phyloP scores from a whole-genome alignment of 2,329 filamentous ascomycete species.

The Didymosphaeria variabile region DNA sequence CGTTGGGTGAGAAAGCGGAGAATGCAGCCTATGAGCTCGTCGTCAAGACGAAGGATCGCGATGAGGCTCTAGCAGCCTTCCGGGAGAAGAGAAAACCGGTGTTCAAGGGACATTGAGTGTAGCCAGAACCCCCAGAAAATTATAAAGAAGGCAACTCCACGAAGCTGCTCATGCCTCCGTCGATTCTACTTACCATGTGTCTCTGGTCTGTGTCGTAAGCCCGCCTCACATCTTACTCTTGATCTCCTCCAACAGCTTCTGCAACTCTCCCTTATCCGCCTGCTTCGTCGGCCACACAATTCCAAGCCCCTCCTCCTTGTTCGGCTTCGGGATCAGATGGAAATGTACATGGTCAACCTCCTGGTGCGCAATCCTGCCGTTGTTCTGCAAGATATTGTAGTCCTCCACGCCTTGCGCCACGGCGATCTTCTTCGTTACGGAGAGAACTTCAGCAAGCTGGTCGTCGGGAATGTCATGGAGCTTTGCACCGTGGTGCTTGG shows the following conservation, averaged over 20 bases:
- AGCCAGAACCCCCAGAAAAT: background rate
- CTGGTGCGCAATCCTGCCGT: slow-evolving; percentile 90
- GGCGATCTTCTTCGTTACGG: slow-evolving; percentile 87
- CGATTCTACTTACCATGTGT: background rate
- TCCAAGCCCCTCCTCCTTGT: slow-evolving; percentile 78
- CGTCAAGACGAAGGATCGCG: slow-evolving; percentile 81
- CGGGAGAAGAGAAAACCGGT: slow-evolving; percentile 75
- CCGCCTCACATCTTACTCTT: slow-evolving; percentile 80
- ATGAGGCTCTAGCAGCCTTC: slow-evolving; percentile 90
- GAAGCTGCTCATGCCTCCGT: background rate
- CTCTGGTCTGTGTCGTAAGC: background rate
- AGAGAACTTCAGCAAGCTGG: slow-evolving; percentile 80
- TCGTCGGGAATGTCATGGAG: slow-evolving; percentile 93
- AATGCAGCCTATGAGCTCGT: slow-evolving; percentile 87
- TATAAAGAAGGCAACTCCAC: background rate
- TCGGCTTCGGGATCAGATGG: slow-evolving; percentile 98
- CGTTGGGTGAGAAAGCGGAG: slow-evolving; percentile 76
- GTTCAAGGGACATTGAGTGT: slow-evolving; percentile 64
- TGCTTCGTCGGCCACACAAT: slow-evolving; percentile 80
- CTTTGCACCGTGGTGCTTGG: slow-evolving; percentile 93
- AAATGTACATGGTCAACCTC: slow-evolving; percentile 94
- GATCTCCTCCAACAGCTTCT: slow-evolving; percentile 81
- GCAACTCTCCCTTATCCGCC: slow-evolving; percentile 83
- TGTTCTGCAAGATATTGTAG: slow-evolving; percentile 97
- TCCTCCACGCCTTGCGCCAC: slow-evolving; percentile 77